Base-by-base conservation (phyloP, 2,329 filamentous ascomycete genomes). In the Colletotrichum chlorophyti region DNA sequence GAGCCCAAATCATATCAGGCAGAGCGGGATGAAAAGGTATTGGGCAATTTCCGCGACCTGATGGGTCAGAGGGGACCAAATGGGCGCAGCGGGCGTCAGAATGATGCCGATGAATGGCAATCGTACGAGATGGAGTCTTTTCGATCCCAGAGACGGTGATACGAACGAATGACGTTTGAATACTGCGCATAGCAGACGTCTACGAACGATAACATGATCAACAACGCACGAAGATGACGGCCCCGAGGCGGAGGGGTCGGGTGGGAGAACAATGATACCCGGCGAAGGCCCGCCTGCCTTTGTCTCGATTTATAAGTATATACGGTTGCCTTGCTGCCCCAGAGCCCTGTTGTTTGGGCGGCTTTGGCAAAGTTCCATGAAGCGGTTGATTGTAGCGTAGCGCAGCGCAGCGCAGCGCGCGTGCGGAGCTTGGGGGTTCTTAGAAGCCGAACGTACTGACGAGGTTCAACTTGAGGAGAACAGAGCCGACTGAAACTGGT, bases 11-110 rank as follows among this genome's bases (percentile, higher is more conserved):
- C 53, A 6, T 55, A 49, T 34, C 29, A 40, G n/a, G 51, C 31
- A 5, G 57, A 57, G 43, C 57, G 38, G 3, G 57, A 59, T 37
- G 57, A 59, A 31, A 59, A 59, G 32, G 57, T 59, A 31, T 23
- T 59, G 3, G 57, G 57, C 19, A 59, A 34, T 32, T 45, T 59
- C 19, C 57, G 57, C 45, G 51, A 57, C 14, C 29, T 59, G 15
- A 55, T 59, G 31, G 45, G 40, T 11, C 17, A 29, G 35, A 29
- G 31, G 38, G 47, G 32, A 26, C 37, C 52, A 11, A 15, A 26
- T 11, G 57, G 43, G 19, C 31, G 57, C 14, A 21, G 11, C 23
- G 55, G 45, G 9, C 42, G 19, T 11, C 34, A 23, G 21, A 12
- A 24, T 7, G 51, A 54, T 15, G 34, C n/a, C 21, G 12, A 26